Conservation (phyloP, 441 rosid species). For the Euphorbia celastroides region DNA sequence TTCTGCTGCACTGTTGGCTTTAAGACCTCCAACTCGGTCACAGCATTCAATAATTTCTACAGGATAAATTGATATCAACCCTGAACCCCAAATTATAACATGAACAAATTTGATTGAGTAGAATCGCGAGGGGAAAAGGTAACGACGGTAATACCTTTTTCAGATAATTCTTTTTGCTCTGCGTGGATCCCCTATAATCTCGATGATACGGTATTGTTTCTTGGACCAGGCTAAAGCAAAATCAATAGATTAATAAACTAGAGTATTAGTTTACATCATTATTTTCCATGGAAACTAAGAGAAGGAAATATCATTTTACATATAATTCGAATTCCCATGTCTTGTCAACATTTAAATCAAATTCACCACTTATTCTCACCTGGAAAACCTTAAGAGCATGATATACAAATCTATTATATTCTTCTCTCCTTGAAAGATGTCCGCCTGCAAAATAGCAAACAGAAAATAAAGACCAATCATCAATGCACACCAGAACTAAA, state of each 20-base stretch:
- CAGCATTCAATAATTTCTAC: constrained; percentile 60
- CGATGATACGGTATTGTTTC: constrained; percentile 95
- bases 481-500: neutral
- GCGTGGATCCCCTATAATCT: constrained; percentile 52
- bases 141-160: constrained; percentile 44
- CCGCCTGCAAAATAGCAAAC: constrained; percentile 53
- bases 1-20: constrained; percentile 73
- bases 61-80: constrained; percentile 22
- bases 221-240: constrained; percentile 64
- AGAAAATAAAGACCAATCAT: too few relatives aligned
- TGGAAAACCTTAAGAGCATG: constrained; percentile 93
- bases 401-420: constrained; percentile 80
- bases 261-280: constrained; percentile 1
- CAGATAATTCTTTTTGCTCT: constrained; percentile 46
- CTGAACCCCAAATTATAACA: constrained; percentile 18
- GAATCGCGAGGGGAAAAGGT: neutral
- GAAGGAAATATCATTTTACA: neutral
- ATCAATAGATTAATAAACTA: constrained; percentile 17
- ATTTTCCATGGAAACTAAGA: constrained; percentile 1
- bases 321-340: neutral
- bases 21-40: constrained; percentile 79
- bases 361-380: constrained; percentile 39
- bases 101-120: constrained; percentile 1
- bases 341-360: neutral
- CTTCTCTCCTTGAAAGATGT: constrained; percentile 84